phyloP scores from a whole-genome alignment of 306 rosid genomes.

The Cucurbita argyrosperma region DNA sequence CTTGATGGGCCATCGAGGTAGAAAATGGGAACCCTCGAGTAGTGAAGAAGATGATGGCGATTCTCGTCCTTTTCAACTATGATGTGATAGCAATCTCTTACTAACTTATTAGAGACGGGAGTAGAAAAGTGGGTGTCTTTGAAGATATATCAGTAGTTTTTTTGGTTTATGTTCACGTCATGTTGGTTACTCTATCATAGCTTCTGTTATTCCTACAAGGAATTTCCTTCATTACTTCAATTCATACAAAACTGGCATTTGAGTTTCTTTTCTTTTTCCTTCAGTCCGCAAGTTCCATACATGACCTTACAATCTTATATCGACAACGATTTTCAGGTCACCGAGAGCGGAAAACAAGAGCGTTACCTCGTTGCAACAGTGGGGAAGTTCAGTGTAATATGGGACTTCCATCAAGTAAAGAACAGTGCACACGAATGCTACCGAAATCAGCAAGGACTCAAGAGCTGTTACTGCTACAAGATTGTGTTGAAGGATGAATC shows the following conservation, averaged over 20 bases:
- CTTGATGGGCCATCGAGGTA: neutral
- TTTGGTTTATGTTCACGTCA: neutral
- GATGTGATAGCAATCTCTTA: neutral
- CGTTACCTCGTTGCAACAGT: constrained; percentile 84
- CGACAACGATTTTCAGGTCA: constrained; percentile 37
- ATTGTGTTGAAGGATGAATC: constrained; percentile 80
- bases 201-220: neutral
- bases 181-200: neutral
- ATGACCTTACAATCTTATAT: neutral
- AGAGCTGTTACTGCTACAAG: constrained; percentile 90
- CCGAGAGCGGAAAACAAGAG: constrained; percentile 91
- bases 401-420: constrained; percentile 92
- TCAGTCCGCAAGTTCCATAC: neutral
- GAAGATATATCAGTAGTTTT: neutral
- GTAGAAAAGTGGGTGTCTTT: neutral
- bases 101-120: neutral
- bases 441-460: constrained; percentile 83
- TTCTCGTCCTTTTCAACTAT: neutral
- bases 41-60: neutral
- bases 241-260: neutral
- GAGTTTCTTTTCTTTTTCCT: neutral
- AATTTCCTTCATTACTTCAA: neutral
- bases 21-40: neutral
- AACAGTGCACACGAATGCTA: constrained; percentile 75
- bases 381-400: constrained; percentile 93